A percentile compares a stretch with the other conserved stretches of the same genome.
Evolutionary conservation across 108 stramenopile species (phyloP).

Genomic region (Discostella pseudostelligera): DNA sequence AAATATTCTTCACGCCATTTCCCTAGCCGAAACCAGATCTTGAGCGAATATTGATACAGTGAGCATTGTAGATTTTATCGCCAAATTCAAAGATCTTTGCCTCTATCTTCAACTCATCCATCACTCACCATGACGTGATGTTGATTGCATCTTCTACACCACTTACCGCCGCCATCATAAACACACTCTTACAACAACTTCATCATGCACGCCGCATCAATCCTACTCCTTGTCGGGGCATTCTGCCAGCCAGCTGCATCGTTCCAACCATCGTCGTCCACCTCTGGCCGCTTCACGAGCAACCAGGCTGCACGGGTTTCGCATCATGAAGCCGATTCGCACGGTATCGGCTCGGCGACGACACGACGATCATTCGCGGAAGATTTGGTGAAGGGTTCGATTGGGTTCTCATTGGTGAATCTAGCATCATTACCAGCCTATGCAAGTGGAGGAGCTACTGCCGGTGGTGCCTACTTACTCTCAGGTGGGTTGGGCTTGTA

Average conservation of each 20-base stretch:
- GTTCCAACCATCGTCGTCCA: conserved; percentile 4
- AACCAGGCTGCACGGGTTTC: background rate
- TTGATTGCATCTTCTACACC: too few relatives aligned
- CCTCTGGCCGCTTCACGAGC: background rate
- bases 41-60: too few relatives aligned
- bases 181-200: background rate
- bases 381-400: conserved; percentile 10
- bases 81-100: too few relatives aligned
- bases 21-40: too few relatives aligned
- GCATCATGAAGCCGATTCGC: background rate
- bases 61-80: too few relatives aligned
- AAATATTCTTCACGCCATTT: too few relatives aligned
- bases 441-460: conserved; percentile 84
- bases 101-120: too few relatives aligned
- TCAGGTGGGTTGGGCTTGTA: conserved; percentile 26
- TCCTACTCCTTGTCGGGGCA: conserved; percentile 10
- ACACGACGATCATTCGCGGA: conserved; percentile 28
- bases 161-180: too few relatives aligned
- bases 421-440: conserved; percentile 26
- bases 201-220: conserved; percentile 2
- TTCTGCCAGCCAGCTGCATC: background rate
- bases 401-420: conserved; percentile 2
- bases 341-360: background rate
- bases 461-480: conserved; percentile 81
- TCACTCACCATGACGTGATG: too few relatives aligned